phyloP scores from a whole-genome alignment of 805 yeast genomes.

The Metschnikowia kunwiensis region DNA sequence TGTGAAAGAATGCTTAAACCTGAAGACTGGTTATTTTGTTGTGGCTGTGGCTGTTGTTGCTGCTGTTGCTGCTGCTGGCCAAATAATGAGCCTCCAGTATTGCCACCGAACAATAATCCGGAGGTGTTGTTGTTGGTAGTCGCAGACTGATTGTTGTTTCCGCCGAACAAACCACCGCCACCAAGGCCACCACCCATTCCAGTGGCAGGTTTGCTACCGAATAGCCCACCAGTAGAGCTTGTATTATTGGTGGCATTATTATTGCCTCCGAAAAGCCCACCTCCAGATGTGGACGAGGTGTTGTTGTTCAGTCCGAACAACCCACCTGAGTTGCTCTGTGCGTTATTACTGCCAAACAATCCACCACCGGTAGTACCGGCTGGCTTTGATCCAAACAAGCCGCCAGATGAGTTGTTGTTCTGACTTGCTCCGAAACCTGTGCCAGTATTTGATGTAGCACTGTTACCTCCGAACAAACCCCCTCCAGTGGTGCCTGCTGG shows the following conservation, averaged over 20 bases:
- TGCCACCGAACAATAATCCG: conserved; percentile 24
- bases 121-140: conserved; percentile 13
- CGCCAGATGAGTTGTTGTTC: conserved; percentile 27
- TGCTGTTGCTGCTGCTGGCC: conserved; percentile 25
- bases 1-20: conserved; percentile 28
- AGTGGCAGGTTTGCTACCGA: conserved; percentile 15
- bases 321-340: conserved; percentile 25
- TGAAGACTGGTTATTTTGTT: conserved; percentile 1
- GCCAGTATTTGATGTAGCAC: conserved; percentile 7
- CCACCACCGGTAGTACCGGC: conserved; percentile 22
- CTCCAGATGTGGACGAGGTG: conserved; percentile 10
- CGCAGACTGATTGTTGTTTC: conserved; percentile 12
- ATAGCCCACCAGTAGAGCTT: conserved; percentile 19
- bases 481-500: conserved; percentile 17
- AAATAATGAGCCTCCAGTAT: conserved; percentile 23
- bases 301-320: conserved; percentile 37
- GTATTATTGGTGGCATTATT: conserved; percentile 18
- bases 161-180: conserved; percentile 24
- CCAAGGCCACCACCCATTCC: conserved; percentile 10
- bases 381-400: conserved; percentile 28
- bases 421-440: conserved; percentile 15
- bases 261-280: conserved; percentile 31
- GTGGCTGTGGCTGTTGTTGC: conserved; percentile 20
- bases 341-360: conserved; percentile 17
- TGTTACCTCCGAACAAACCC: conserved; percentile 17